Evolutionary conservation across 192 early-diverging fungal species (phyloP), one percentile per base, ranked within the genome.

Genomic region (Rhizophagus sp.): DNA sequence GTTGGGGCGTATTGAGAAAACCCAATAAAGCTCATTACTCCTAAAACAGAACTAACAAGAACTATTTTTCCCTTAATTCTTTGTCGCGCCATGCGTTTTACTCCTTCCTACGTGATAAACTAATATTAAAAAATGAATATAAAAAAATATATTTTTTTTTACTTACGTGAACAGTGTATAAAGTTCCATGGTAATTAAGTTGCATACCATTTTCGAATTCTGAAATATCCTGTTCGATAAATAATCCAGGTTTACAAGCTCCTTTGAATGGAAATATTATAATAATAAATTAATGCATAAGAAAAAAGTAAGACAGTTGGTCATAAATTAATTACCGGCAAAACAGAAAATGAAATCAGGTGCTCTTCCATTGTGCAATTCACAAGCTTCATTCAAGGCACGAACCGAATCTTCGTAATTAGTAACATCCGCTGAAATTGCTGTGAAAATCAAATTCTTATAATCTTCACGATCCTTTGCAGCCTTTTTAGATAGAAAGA

Each of bases 11-110:
- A 95, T 15, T 85, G 86, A 57, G 85, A 73, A 67, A 90, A 95
- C 19, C 94, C 94, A 68, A 89, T 83, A 81, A 95, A 89, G 6
- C 92, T 91, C 34, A 93, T 79, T 25, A 95, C 81, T 22, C 92
- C 93, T 25, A 92, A 82, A 44, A 89, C 85, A 24, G 93, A 94
- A 36, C 89, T 91, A 4, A 94, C 90, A 79, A 94, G 81, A 17
- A 94, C 89, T 41, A 95, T 85, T 62, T 88, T 92, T 27, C 91
- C 93, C 39, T 90, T 87, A 9, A 86, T 80, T 13, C 84, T 82
- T 0, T 86, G 82, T 24, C 85, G 88, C 0, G 89, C 86, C 91
- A 95, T 93, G 36, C 90, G 88, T 62, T 83, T 84, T 19, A 84
- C 83, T 4, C 87, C 91, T 84, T 91, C 83, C 90, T 89, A 77